Conservation (phyloP, 2,329 filamentous ascomycete genomes). For the Drechslerella coelobrocha region DNA sequence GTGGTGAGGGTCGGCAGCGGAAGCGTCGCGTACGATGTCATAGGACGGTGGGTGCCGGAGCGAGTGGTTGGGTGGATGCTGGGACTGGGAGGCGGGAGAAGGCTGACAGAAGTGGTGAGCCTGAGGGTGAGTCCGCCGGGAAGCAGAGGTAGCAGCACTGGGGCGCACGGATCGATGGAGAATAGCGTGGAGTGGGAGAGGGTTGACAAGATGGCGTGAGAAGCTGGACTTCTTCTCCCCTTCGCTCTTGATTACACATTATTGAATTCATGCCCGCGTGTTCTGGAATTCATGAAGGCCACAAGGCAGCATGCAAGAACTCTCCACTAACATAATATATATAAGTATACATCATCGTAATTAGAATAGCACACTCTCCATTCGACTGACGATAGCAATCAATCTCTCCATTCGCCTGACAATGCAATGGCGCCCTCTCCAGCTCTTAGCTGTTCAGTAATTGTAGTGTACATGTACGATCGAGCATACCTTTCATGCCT, state of each 20-base stretch:
- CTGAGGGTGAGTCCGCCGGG: slow-evolving; percentile 29
- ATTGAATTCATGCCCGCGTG: background rate
- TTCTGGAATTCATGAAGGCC: background rate
- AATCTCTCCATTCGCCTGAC: too few relatives aligned
- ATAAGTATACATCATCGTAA: too few relatives aligned
- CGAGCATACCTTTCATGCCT: too few relatives aligned
- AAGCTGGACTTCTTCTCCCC: background rate
- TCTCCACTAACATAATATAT: too few relatives aligned
- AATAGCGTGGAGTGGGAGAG: slow-evolving; percentile 54
- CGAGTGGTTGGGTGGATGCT: slow-evolving; percentile 91
- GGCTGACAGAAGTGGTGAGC: slow-evolving; percentile 38
- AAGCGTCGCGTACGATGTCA: slow-evolving; percentile 80
- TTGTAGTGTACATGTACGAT: too few relatives aligned
- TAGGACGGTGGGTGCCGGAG: slow-evolving; percentile 79
- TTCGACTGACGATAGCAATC: too few relatives aligned
- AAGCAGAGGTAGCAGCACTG: slow-evolving; percentile 45
- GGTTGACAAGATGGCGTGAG: slow-evolving; percentile 44
- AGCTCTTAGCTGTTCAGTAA: too few relatives aligned
- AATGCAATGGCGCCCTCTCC: too few relatives aligned
- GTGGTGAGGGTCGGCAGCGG: slow-evolving; percentile 84
- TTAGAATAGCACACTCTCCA: too few relatives aligned
- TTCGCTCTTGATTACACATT: background rate
- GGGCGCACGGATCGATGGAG: slow-evolving; percentile 35
- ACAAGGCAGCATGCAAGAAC: background rate
- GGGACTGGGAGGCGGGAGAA: slow-evolving; percentile 65